These are phyloP conservation scores for Gastroboletus turbinatus DNA, from an alignment of 1,284 basidiomycete genomes.

Conservation along the genomic window DNA sequence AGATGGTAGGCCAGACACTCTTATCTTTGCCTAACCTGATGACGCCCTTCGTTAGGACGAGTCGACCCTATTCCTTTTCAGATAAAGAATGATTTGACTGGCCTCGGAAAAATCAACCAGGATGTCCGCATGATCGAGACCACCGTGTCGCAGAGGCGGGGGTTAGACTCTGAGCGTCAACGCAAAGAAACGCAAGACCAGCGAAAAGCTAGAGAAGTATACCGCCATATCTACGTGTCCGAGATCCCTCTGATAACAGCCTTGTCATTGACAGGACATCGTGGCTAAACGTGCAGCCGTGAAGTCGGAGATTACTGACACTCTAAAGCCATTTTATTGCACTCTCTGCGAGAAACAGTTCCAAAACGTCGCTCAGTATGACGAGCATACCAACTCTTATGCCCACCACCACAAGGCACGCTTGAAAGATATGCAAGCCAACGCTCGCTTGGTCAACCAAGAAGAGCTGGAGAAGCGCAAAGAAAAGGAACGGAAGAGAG, in stretches of 20 bases:
- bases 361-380: constrained; percentile 77
- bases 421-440: constrained; percentile 73
- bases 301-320: constrained; percentile 62
- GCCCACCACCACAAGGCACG: constrained; percentile 81
- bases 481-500: constrained; percentile 79
- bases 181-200: constrained; percentile 77
- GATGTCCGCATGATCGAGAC: constrained; percentile 80
- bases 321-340: constrained; percentile 75
- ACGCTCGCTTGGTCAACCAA: constrained; percentile 54
- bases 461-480: constrained; percentile 70
- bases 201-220: constrained; percentile 65
- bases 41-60: constrained; percentile 49
- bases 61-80: constrained; percentile 79
- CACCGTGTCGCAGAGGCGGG: constrained; percentile 76
- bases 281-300: constrained; percentile 68
- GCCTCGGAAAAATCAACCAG: constrained; percentile 73
- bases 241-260: constrained; percentile 4
- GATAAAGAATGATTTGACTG: constrained; percentile 72
- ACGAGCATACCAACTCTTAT: constrained; percentile 83
- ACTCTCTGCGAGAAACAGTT: constrained; percentile 82
- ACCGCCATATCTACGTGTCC: neutral
- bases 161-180: constrained; percentile 74
- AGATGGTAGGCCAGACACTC: constrained; percentile 49
- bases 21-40: neutral
- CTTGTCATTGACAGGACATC: constrained; percentile 45